phyloP scores from a whole-genome alignment of 352 stramenopile genomes.

The Bremia lactucae region DNA sequence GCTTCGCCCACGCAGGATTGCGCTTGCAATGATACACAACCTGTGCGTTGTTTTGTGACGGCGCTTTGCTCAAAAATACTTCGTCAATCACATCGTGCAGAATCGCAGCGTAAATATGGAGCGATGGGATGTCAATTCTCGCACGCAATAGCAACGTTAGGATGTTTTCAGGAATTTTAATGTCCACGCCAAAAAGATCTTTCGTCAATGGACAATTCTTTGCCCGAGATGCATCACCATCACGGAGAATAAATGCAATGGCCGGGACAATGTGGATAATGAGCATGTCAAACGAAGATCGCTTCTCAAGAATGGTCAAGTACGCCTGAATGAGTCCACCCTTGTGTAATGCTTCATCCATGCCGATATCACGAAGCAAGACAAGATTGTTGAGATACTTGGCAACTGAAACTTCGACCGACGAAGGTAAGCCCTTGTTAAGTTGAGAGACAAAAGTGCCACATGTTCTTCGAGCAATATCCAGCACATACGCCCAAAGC shows the following conservation, averaged over 20 bases:
- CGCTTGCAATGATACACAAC: conserved; percentile 64
- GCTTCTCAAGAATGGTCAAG: conserved; percentile 45
- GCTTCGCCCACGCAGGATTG: conserved; percentile 47
- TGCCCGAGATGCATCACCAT: conserved; percentile 44
- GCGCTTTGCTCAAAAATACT: conserved; percentile 44
- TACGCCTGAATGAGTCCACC: conserved; percentile 56
- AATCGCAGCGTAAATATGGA: conserved; percentile 68
- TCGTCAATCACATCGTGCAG: conserved; percentile 72
- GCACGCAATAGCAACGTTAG: conserved; percentile 45
- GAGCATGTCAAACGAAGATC: conserved; percentile 76
- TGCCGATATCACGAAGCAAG: conserved; percentile 40
- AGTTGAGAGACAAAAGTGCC: conserved; percentile 44
- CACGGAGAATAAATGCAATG: conserved; percentile 68
- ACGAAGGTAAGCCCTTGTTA: conserved; percentile 58
- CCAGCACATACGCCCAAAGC: conserved; percentile 50
- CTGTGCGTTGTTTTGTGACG: conserved; percentile 58
- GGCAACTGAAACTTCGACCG: conserved; percentile 67
- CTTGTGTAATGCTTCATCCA: conserved; percentile 60
- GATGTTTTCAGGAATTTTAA: conserved; percentile 40
- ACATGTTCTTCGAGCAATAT: conserved; percentile 32
- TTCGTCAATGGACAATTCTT: conserved; percentile 64
- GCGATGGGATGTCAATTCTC: conserved; percentile 49
- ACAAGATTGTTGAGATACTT: conserved; percentile 80
- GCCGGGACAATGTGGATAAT: conserved; percentile 77
- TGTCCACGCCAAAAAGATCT: conserved; percentile 52